phyloP scores from a whole-genome alignment of 1,284 basidiomycete species.

The Cutaneotrichosporon arboriforme region DNA sequence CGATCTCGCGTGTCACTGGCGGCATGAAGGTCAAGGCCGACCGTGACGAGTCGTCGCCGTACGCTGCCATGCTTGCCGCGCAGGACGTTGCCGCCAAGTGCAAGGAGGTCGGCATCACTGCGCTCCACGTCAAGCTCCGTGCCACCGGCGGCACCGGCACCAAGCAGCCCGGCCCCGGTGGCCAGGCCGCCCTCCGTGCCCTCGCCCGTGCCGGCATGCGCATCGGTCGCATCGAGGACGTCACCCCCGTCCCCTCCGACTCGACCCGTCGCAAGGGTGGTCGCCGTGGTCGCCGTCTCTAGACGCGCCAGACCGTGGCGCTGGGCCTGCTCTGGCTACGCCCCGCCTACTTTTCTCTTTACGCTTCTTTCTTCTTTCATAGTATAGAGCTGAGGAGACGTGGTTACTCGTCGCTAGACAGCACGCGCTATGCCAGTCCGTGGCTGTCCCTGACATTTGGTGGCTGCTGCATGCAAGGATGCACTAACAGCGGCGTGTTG shows the following conservation, averaged over 20 bases:
- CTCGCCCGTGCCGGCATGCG: constrained; percentile 98
- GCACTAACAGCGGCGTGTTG: too few species aligned
- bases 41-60: constrained; percentile 97
- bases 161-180: constrained; percentile 98
- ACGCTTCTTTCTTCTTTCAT: constrained; percentile 3
- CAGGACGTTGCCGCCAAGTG: constrained; percentile 95
- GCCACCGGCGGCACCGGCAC: constrained; percentile 98
- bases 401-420: constrained; percentile 18
- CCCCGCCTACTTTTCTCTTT: neutral
- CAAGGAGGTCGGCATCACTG: constrained; percentile 98
- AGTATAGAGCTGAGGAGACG: constrained; percentile 3
- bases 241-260: constrained; percentile 95
- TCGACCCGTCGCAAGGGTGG: constrained; percentile 99
- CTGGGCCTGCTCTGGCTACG: neutral
- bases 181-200: constrained; percentile 95
- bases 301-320: constrained; percentile 20
- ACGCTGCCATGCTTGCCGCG: constrained; percentile 98
- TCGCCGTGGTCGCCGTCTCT: constrained; percentile 98
- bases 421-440: constrained; percentile 22
- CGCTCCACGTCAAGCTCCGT: constrained; percentile 80
- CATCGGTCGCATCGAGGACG: constrained; percentile 93
- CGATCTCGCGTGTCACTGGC: constrained; percentile 97
- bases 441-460: constrained; percentile 12
- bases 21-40: constrained; percentile 99
- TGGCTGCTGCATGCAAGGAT: constrained; percentile 5